Evolutionary conservation across 1,284 basidiomycete species (phyloP), one percentile per base, ranked within the genome.

Genomic region (Austroboletus olivaceoglutinosus): DNA sequence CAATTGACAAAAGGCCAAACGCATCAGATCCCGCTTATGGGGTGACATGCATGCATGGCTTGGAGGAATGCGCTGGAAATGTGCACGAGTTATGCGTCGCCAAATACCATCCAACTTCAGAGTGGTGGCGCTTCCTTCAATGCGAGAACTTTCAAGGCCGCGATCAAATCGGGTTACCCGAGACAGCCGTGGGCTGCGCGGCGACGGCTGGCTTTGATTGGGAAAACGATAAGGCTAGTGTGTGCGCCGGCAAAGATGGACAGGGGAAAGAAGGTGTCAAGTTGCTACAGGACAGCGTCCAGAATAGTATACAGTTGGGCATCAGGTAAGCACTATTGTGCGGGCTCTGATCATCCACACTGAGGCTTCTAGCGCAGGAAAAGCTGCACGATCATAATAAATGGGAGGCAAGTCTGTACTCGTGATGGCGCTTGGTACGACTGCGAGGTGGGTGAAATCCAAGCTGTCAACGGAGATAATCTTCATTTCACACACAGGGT

Each of bases 371-470:
- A 36, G 54, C 29, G 37, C 60, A 90, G 84, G 53, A 93, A 84
- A 70, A 92, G 89, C 64, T 95, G 92, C 71, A 93, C 91, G 2
- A 77, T 95, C 38, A 66, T 90, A 44, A 91, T 94, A 62, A 86
- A 81, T 58, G 77, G 76, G 11, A 75, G 73, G 57, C 71, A 80
- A 47, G 81, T 88, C 18, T 94, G 92, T 63, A 74, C 92, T 31
- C 89, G 87, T 61, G 91, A 91, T 56, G 81, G 74, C 21, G 78
- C 75, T 45, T 95, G 91, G 91, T 85, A 86, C 61, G 75, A 85
- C 33, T 95, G 91, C 69, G 86, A 93, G 73, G 91, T 91, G 65
- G 69, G 86, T 71, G 61, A 50, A 34, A 33, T 48, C 31, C 33
- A 50, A 50, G 25, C 39, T 43, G 30, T 16, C 50, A 39, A 50